Evolutionary conservation across 2,329 filamentous ascomycete species (phyloP), one percentile per base, ranked within the genome.

Genomic region (Cercospora zeae-maydis): DNA sequence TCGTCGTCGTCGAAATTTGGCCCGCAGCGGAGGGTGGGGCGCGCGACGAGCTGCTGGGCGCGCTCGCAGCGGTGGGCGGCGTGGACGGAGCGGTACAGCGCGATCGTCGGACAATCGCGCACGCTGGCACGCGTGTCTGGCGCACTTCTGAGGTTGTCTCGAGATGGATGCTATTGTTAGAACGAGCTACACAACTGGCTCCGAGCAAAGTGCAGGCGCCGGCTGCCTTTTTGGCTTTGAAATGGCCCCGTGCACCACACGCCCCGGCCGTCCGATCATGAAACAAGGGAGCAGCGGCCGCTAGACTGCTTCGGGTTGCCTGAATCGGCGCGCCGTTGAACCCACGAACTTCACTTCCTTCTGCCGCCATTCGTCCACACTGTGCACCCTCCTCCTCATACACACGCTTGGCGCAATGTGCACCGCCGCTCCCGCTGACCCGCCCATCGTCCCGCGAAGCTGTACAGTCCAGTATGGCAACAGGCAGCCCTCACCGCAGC

Each of bases 111-210:
- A 8, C 13, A 27, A 24, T 33, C 47, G 47, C 47, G 47, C 21
- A 52, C 21, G n/a, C 24, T 52, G 47, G 21, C 24, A 52, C 47
- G 47, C 47, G 47, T 33, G 47, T 33, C 30, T 52, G 24, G 14
- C 47, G 47, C 47, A 27, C 27, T 52, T 52, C 47, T 52, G 47
- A 30, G 47, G 30, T 52, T 30, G 47, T 52, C 47, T 30, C 24
- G 21, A 19, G 47, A 52, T 52, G 24, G 47, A 13, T 52, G 47
- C 47, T 52, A 52, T 52, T 52, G 47, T 52, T 52, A 52, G 47
- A 52, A 52, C 47, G 47, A 52, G 47, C 47, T 52, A 52, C 47
- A 52, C 47, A 30, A 52, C 24, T 33, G 30, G 47, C 30, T 45
- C 39, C 39, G 39, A 19, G 47, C 21, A 21, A 24, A 52, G 47